Percentiles rank a stretch among this genome's conserved stretches.
phyloP scores from a whole-genome alignment of 345 rosid genomes.

The Hibiscus syriacus region DNA sequence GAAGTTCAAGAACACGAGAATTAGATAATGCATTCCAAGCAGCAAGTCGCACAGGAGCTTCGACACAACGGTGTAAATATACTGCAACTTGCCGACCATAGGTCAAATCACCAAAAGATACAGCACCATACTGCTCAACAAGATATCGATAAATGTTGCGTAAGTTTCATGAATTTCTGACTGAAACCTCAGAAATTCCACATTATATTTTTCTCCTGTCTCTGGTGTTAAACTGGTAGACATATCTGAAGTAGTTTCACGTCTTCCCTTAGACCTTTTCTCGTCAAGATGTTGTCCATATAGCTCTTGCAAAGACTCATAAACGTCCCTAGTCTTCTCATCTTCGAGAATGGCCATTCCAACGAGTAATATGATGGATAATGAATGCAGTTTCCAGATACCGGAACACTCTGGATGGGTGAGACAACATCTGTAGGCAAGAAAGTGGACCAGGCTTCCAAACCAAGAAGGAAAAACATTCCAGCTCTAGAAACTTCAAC shows the following conservation, averaged over 20 bases:
- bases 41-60: conserved; percentile 55
- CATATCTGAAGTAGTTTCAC: background rate
- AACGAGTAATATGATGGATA: conserved; percentile 54
- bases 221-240: conserved; percentile 12
- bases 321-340: conserved; percentile 49
- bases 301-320: conserved; percentile 61
- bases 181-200: conserved; percentile 55
- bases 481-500: conserved; percentile 65
- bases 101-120: conserved; percentile 64
- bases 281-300: conserved; percentile 60
- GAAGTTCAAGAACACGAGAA: conserved; percentile 71
- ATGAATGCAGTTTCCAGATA: conserved; percentile 86
- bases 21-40: conserved; percentile 66
- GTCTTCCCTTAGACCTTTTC: conserved; percentile 19
- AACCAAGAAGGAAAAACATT: conserved; percentile 68
- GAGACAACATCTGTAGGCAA: conserved; percentile 26
- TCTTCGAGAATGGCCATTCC: conserved; percentile 82
- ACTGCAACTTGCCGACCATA: conserved; percentile 74
- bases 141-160: conserved; percentile 62
- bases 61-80: conserved; percentile 62
- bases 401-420: no score
- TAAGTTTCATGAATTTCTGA: conserved; percentile 66
- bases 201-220: conserved; percentile 9
- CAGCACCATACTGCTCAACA: conserved; percentile 72
- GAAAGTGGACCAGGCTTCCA: conserved; percentile 53